Evolutionary conservation across 1,284 basidiomycete species (phyloP).

Genomic region (Pascua guehoae): DNA sequence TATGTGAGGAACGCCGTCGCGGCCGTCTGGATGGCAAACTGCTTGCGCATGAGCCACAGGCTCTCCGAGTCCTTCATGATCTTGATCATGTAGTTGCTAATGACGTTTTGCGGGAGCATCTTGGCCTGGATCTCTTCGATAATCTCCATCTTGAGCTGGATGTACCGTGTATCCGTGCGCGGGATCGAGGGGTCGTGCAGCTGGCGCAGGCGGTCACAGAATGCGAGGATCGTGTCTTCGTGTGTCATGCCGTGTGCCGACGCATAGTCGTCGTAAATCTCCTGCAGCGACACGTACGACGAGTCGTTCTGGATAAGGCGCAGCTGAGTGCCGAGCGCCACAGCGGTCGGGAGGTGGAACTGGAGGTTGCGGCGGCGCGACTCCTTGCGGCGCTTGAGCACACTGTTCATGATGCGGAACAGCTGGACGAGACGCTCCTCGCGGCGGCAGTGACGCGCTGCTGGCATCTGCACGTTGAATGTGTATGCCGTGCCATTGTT

Average conservation of each 20-base stretch:
- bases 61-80: slow-evolving; percentile 82
- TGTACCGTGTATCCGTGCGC: slow-evolving; percentile 31
- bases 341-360: slow-evolving; percentile 85
- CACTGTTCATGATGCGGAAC: slow-evolving; percentile 87
- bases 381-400: slow-evolving; percentile 83
- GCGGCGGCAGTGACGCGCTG: slow-evolving; percentile 78
- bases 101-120: slow-evolving; percentile 83
- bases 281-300: slow-evolving; percentile 85
- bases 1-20: slow-evolving; percentile 91
- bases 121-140: slow-evolving; percentile 87
- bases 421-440: slow-evolving; percentile 93
- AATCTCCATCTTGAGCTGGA: slow-evolving; percentile 66
- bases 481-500: slow-evolving; percentile 82
- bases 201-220: slow-evolving; percentile 75
- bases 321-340: slow-evolving; percentile 79
- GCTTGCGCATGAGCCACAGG: slow-evolving; percentile 95
- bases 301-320: slow-evolving; percentile 88
- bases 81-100: slow-evolving; percentile 81
- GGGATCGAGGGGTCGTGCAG: slow-evolving; percentile 52
- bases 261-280: slow-evolving; percentile 91
- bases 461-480: slow-evolving; percentile 89
- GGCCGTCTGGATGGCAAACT: slow-evolving; percentile 88
- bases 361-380: slow-evolving; percentile 84
- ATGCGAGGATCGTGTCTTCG: slow-evolving; percentile 82
- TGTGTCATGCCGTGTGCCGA: slow-evolving; percentile 69